Conservation (phyloP, 441 rosid genomes). For the Erodium moschatum region DNA sequence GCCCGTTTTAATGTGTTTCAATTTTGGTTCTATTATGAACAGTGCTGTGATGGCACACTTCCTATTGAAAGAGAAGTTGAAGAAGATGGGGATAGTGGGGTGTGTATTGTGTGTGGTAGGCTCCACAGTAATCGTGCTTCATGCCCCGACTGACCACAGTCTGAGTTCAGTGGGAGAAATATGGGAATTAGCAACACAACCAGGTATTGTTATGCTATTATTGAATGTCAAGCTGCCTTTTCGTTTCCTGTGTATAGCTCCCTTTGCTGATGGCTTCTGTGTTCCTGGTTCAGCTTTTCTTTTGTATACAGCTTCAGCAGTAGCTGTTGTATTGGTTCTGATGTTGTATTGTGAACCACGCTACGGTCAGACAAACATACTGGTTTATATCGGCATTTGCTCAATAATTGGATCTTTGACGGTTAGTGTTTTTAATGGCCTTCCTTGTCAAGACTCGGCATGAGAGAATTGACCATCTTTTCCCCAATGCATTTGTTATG, state of each 20-base stretch:
- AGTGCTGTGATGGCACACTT: slow-evolving; percentile 64
- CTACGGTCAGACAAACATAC: slow-evolving; percentile 58
- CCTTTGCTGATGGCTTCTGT: background rate
- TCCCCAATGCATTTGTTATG: background rate
- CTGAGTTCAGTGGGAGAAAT: slow-evolving; percentile 47
- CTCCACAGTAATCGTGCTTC: slow-evolving; percentile 51
- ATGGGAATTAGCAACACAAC: slow-evolving; percentile 57
- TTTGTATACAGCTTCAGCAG: slow-evolving; percentile 43
- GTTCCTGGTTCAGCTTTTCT: slow-evolving; percentile 38
- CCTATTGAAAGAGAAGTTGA: slow-evolving; percentile 50
- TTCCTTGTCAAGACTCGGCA: background rate
- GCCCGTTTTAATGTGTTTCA: background rate
- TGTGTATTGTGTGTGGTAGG: slow-evolving; percentile 62
- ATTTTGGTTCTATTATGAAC: slow-evolving; percentile 5
- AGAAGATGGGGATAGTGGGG: slow-evolving; percentile 56
- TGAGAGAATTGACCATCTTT: background rate
- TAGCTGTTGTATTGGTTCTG: slow-evolving; percentile 45
- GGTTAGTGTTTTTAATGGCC: slow-evolving; percentile 24
- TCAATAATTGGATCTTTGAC: slow-evolving; percentile 65
- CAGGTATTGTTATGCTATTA: slow-evolving; percentile 30
- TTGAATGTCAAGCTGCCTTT: background rate
- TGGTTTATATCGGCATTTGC: slow-evolving; percentile 63
- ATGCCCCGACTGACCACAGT: slow-evolving; percentile 46
- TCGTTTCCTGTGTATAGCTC: background rate
- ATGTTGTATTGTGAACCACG: slow-evolving; percentile 40